Conservation (phyloP, 805 yeast species). For the Saturnispora halmiae region DNA sequence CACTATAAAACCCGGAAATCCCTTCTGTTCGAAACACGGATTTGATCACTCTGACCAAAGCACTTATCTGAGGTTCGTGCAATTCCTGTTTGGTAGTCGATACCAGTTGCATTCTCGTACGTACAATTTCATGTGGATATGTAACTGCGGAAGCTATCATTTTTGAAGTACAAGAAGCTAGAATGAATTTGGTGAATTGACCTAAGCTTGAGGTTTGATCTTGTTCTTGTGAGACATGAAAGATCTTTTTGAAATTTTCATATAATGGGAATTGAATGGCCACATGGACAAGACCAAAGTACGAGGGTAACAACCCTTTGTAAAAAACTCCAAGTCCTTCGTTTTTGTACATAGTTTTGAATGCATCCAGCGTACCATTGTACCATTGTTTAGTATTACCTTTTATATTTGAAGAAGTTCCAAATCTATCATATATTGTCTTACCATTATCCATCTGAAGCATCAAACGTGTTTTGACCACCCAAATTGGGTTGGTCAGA, state of each 20-base stretch:
- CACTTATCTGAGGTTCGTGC: slow-evolving; percentile 22
- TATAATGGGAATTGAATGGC: slow-evolving; percentile 95
- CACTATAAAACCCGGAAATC: slow-evolving; percentile 75
- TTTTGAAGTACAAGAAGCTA: slow-evolving; percentile 74
- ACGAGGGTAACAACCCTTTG: slow-evolving; percentile 82
- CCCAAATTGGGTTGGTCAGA: slow-evolving; percentile 94
- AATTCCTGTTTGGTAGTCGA: slow-evolving; percentile 13
- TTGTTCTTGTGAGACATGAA: slow-evolving; percentile 24
- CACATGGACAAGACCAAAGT: slow-evolving; percentile 85
- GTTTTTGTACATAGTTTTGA: slow-evolving; percentile 59
- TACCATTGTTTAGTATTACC: slow-evolving; percentile 33
- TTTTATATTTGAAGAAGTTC: slow-evolving; percentile 10
- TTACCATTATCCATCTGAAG: slow-evolving; percentile 52
- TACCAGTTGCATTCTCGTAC: slow-evolving; percentile 79
- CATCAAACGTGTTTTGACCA: slow-evolving; percentile 91
- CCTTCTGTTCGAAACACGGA: slow-evolving; percentile 60
- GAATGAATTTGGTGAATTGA: slow-evolving; percentile 35
- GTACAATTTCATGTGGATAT: slow-evolving; percentile 89
- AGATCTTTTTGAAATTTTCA: slow-evolving; percentile 61
- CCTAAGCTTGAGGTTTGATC: slow-evolving; percentile 6
- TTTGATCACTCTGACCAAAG: slow-evolving; percentile 25
- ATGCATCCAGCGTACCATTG: slow-evolving; percentile 76
- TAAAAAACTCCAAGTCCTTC: slow-evolving; percentile 82
- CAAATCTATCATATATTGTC: slow-evolving; percentile 31
- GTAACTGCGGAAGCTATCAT: slow-evolving; percentile 84